Base-by-base conservation (phyloP, 2,329 filamentous ascomycete genomes). In the Phialocephala subalpina region DNA sequence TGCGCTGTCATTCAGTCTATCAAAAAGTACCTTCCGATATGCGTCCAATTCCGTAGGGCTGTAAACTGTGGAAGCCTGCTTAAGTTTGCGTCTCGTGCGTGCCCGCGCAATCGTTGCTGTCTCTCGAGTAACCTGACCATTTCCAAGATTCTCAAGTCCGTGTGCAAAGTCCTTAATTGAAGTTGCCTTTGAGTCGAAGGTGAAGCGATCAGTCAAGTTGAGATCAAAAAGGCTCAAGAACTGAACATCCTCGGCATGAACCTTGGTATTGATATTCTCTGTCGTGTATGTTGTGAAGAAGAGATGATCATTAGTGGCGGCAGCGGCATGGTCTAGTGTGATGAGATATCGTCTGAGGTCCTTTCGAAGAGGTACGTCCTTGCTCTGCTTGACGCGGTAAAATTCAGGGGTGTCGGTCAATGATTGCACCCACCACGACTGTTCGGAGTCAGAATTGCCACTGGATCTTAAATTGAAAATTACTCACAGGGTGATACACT, bases 1-100 rank as follows among this genome's bases (percentile, higher is more conserved):
- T 56, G 67, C 68, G 36, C 69, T 70, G 27, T 70, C 69, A 59
- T 70, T 68, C 16, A 70, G 22, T 22, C 33, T 56, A 14, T 27
- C 45, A 42, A 70, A 53, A 16, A 70, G 36, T 18, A 18, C 20
- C 14, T 62, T 67, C 1, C 52, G 65, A 53, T 69, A 61, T 3
- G 45, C 38, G 1, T 67, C 62, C 11, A 69, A 47, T 25, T 69
- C 58, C 12, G 57, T 60, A 8, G 53, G 53, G 45, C 36, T 63
- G 36, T 65, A 67, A 1, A 62, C 62, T 22, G 58, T 58, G 14
- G 67, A 64, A 42, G 58, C 58, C 12, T 66, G 42, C 27, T 66
- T 66, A 5, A 47, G 11, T 18, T 35, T 53, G 29, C n/a, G 29
- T 9, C 29, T 33, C 11, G 47, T 18, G 12, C 38, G n/a, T 42